Conservation (phyloP, 768 basidiomycete genomes). For the Psilocybe cubensis region DNA sequence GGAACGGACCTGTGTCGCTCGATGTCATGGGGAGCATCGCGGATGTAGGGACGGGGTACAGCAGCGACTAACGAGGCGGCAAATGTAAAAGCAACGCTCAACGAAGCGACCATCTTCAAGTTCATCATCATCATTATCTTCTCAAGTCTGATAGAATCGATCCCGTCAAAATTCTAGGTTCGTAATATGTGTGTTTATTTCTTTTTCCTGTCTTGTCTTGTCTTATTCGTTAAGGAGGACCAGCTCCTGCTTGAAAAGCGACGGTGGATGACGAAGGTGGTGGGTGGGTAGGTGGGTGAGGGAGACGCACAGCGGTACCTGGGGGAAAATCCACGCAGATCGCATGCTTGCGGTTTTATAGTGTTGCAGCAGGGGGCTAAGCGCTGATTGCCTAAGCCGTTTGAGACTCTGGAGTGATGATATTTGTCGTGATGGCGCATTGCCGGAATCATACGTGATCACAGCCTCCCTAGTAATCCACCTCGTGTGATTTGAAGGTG, state of each 20-base stretch:
- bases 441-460: background rate
- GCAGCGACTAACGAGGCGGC: constrained; percentile 20
- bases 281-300: background rate
- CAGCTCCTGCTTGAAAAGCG: constrained; percentile 13
- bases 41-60: constrained; percentile 17
- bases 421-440: background rate
- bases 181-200: too few relatives aligned
- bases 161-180: constrained; percentile 18
- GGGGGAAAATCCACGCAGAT: background rate
- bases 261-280: too few relatives aligned
- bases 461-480: background rate
- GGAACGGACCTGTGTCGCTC: constrained; percentile 19
- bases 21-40: constrained; percentile 12
- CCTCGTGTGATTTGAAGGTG: background rate
- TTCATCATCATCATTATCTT: constrained; percentile 1
- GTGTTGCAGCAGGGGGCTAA: constrained; percentile 1
- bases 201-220: too few relatives aligned
- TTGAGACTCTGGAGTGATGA: too few relatives aligned
- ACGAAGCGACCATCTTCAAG: constrained; percentile 20
- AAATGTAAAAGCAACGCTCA: constrained; percentile 17
- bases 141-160: too few relatives aligned
- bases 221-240: constrained; percentile 9
- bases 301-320: too few relatives aligned
- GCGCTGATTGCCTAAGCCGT: background rate
- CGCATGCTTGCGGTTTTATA: background rate